Evolutionary conservation across 2,329 filamentous ascomycete genomes (phyloP), one percentile per base, ranked within the genome.

Genomic region (Pseudogymnoascus verrucosus): DNA sequence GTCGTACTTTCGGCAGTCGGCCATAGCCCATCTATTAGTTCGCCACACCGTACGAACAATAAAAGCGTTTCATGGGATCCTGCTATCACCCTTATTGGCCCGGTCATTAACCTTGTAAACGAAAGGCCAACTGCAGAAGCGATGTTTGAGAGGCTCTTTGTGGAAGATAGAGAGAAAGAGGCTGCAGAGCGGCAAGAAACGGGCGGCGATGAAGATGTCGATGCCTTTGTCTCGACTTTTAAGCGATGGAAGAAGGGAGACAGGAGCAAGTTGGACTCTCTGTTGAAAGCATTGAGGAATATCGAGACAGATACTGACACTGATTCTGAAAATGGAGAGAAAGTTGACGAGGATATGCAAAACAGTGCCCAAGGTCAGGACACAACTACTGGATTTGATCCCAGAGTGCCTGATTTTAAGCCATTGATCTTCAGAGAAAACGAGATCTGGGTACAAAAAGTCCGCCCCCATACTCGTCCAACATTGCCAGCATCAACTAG

Each of bases 41-140:
- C 51, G 16, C 51, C 28, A 3, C 51, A 28, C 28, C 28, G 51
- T n/a, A 21, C 19, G 51, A 28, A 34, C 14, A 57, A 57, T 57
- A 57, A 57, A 57, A 57, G 28, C n/a, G 51, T 57, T 36, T 57
- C 51, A 8, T 57, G 51, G 51, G 51, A 57, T 36, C 51, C 51
- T 57, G 51, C 51, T 4, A 57, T 57, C 14, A 57, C 51, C 5
- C 10, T 34, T 57, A 57, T 36, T 34, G 28, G 28, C 28, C 51
- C 51, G 1, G 51, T 34, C 11, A 34, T 21, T 19, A 19, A 19
- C 8, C 10, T 5, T 57, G n/a, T 16, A 21, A 19, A 12, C 34
- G 28, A 57, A 36, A 34, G 51, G 28, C 10, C 28, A 36, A 57
- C 51, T 34, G 28, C 51, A 57, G 51, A 57, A 21, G 2, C 51